Percentiles rank a stretch among this genome's conserved stretches.
Conservation (phyloP, 1,139 yeast species). For the Nakaseomyces delphensis region DNA sequence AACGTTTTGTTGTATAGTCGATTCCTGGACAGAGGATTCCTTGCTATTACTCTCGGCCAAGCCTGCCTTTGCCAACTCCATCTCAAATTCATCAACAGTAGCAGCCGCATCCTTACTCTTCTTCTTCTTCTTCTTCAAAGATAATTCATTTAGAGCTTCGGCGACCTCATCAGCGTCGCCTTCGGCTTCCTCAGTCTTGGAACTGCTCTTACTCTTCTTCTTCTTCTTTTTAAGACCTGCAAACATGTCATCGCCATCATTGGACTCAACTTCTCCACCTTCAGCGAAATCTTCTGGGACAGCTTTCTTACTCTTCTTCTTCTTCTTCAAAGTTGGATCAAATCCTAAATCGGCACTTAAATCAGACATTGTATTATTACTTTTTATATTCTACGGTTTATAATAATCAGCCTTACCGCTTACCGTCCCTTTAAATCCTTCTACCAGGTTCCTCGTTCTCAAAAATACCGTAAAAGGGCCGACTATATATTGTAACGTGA, state of each 20-base stretch:
- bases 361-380: conserved; percentile 25
- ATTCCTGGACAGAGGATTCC: conserved; percentile 31
- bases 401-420: too few species aligned
- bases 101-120: conserved; percentile 43
- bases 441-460: too few species aligned
- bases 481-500: too few species aligned
- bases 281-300: conserved; percentile 31
- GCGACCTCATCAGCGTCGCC: conserved; percentile 47
- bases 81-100: conserved; percentile 62
- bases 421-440: not conserved
- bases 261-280: conserved; percentile 9
- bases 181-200: conserved; percentile 32
- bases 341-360: conserved; percentile 53
- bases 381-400: not conserved
- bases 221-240: conserved; percentile 45
- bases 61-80: conserved; percentile 86
- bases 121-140: conserved; percentile 78
- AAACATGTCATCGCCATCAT: conserved; percentile 38
- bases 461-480: too few species aligned
- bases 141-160: conserved; percentile 63
- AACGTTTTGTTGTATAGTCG: conserved; percentile 36
- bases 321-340: conserved; percentile 74
- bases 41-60: conserved; percentile 34
- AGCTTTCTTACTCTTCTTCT: conserved; percentile 55
- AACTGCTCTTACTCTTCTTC: conserved; percentile 35